These are phyloP conservation scores for Yamadazyma diospyri DNA, from an alignment of 1,139 yeast species.

Conservation along the genomic window DNA sequence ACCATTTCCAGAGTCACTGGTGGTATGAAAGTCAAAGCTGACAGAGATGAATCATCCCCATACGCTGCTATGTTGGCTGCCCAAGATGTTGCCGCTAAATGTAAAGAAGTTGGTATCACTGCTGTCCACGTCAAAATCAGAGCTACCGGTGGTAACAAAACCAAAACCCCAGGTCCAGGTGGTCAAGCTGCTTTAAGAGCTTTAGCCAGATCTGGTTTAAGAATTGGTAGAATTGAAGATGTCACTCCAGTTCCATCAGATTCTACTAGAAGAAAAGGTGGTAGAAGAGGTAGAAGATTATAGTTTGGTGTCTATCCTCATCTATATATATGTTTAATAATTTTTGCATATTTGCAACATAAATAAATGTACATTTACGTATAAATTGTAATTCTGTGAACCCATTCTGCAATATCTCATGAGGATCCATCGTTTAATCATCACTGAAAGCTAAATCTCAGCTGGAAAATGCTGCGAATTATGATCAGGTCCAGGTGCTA, in stretches of 20 bases:
- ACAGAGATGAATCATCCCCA: conserved; percentile 99
- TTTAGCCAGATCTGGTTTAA: conserved; percentile 99
- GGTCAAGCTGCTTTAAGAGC: conserved; percentile 99
- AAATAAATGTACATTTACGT: conserved; percentile 20
- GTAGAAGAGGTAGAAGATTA: conserved; percentile 99
- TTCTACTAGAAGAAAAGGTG: conserved; percentile 99
- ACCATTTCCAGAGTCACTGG: conserved; percentile 99
- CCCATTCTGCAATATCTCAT: too few species aligned
- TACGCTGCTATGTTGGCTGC: conserved; percentile 99
- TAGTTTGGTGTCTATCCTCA: conserved; percentile 34
- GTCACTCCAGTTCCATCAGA: conserved; percentile 99
- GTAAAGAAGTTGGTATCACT: conserved; percentile 99
- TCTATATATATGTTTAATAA: conserved; percentile 13
- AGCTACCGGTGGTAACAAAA: conserved; percentile 99
- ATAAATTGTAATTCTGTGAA: too few species aligned
- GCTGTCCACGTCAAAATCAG: conserved; percentile 99
- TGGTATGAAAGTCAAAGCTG: conserved; percentile 99
- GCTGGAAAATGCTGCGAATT: too few species aligned
- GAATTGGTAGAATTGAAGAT: conserved; percentile 99
- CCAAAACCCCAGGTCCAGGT: conserved; percentile 99
- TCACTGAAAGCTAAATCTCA: too few species aligned
- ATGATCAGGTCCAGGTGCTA: too few species aligned
- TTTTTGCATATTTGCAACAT: conserved; percentile 13
- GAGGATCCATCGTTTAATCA: too few species aligned
- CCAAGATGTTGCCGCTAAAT: conserved; percentile 97